Conservation (phyloP, 768 basidiomycete genomes). For the Phlebiopsis gigantea region DNA sequence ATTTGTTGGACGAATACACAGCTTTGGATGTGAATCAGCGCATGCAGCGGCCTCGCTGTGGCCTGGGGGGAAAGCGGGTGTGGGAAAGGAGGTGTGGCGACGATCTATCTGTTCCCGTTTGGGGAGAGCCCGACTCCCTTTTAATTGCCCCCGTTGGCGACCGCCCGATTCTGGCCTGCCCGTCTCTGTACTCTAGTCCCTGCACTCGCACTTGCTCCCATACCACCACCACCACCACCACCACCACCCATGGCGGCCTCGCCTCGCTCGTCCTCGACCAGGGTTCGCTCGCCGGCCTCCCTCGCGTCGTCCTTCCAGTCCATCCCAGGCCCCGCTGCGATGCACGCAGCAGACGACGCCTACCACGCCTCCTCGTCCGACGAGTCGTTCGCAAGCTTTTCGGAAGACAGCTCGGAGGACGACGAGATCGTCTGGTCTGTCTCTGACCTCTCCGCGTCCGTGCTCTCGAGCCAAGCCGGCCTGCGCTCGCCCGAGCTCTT, state of each 20-base stretch:
- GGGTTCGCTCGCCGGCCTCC: slow-evolving; percentile 9
- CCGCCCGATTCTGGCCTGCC: slow-evolving; percentile 8
- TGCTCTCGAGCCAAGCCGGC: slow-evolving; percentile 24
- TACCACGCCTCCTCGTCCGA: slow-evolving; percentile 14
- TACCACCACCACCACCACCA: too few relatives aligned
- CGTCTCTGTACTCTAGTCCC: slow-evolving; percentile 8
- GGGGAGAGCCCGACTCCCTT: not conserved
- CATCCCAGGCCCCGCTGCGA: not conserved
- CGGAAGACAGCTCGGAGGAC: slow-evolving; percentile 25
- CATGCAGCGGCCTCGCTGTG: not conserved
- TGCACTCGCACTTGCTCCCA: slow-evolving; percentile 19
- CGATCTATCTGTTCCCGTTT: not conserved
- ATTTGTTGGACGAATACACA: not conserved
- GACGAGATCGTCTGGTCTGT: slow-evolving; percentile 53
- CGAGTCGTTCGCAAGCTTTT: slow-evolving; percentile 17
- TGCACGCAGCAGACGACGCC: not conserved
- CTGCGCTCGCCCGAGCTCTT: slow-evolving; percentile 26
- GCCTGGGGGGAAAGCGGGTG: not conserved
- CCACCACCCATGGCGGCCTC: slow-evolving; percentile 4
- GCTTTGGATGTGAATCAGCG: not conserved
- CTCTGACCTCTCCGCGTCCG: slow-evolving; percentile 30
- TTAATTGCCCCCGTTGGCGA: slow-evolving; percentile 8
- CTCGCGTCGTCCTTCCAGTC: slow-evolving; percentile 9
- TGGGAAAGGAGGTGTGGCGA: not conserved
- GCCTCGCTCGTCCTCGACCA: slow-evolving; percentile 10